A percentile compares a stretch with the other conserved stretches of the same genome.
phyloP scores from a whole-genome alignment of 768 basidiomycete genomes.

The Sistotremastrum niveocremeum region DNA sequence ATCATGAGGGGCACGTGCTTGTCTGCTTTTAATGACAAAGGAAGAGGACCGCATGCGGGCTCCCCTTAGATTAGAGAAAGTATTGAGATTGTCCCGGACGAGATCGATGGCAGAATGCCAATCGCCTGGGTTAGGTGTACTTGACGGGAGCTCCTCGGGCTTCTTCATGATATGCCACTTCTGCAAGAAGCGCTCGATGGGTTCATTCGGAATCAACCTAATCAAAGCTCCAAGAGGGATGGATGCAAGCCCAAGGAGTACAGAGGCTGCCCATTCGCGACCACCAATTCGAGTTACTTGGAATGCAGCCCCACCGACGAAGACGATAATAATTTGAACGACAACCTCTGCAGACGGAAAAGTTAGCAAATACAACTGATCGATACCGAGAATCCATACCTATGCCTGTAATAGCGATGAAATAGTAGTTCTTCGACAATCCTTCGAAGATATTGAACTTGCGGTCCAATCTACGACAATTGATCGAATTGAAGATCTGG shows the following conservation, averaged over 20 bases:
- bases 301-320: slow-evolving; percentile 86
- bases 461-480: slow-evolving; percentile 76
- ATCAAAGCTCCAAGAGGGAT: slow-evolving; percentile 78
- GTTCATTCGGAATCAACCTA: slow-evolving; percentile 67
- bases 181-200: slow-evolving; percentile 54
- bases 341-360: slow-evolving; percentile 50
- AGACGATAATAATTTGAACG: slow-evolving; percentile 79
- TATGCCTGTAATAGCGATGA: slow-evolving; percentile 69
- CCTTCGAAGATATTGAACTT: slow-evolving; percentile 84
- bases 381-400: slow-evolving; percentile 36
- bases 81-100: slow-evolving; percentile 76
- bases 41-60: slow-evolving; percentile 79
- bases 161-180: slow-evolving; percentile 46
- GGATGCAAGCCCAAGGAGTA: slow-evolving; percentile 76
- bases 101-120: slow-evolving; percentile 73
- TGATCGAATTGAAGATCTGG: slow-evolving; percentile 93
- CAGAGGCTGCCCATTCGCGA: slow-evolving; percentile 85
- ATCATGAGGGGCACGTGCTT: slow-evolving; percentile 38
- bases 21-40: slow-evolving; percentile 71
- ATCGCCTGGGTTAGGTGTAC: slow-evolving; percentile 41
- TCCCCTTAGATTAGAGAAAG: slow-evolving; percentile 75
- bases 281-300: slow-evolving; percentile 68
- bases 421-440: slow-evolving; percentile 66
- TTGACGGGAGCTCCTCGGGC: slow-evolving; percentile 51
- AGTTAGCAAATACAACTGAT: slow-evolving; percentile 1